Percentiles rank a stretch among this genome's conserved stretches.
Conservation (phyloP, 305 asterid species). For the Plantago coronopus region DNA sequence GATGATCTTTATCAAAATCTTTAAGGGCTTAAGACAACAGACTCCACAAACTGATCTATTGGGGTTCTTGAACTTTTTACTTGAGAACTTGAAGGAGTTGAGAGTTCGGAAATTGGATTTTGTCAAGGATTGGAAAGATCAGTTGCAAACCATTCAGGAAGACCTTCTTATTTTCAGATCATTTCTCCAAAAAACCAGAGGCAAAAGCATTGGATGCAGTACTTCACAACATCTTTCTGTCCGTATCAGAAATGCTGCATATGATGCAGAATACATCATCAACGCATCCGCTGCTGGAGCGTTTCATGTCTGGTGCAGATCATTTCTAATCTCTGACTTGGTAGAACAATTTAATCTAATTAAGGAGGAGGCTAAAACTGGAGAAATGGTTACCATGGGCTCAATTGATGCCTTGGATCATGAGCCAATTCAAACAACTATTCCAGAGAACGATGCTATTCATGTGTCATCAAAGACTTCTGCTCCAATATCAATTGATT, state of each 20-base stretch:
- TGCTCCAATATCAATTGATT: neutral
- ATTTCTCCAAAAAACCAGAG: neutral
- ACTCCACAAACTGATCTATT: neutral
- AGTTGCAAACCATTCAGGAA: neutral
- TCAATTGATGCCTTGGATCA: neutral
- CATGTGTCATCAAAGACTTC: neutral
- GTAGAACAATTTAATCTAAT: neutral
- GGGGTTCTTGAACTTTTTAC: neutral
- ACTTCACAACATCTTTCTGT: neutral
- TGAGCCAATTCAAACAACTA: neutral
- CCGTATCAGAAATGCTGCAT: neutral
- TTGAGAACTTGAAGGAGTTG: neutral
- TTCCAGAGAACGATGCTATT: neutral
- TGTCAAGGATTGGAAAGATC: neutral
- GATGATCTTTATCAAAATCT: neutral
- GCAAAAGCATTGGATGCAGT: neutral
- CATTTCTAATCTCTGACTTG: neutral
- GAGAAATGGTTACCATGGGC: neutral
- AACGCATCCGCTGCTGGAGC: neutral
- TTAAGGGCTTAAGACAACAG: neutral
- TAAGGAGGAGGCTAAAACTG: neutral
- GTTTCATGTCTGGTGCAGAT: constrained; percentile 6
- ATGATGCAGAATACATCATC: neutral
- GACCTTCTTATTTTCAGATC: neutral
- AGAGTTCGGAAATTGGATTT: neutral